Percentiles rank a stretch among this genome's conserved stretches.
Evolutionary conservation across 1,284 basidiomycete species (phyloP).

Genomic region (Melampsora americana): DNA sequence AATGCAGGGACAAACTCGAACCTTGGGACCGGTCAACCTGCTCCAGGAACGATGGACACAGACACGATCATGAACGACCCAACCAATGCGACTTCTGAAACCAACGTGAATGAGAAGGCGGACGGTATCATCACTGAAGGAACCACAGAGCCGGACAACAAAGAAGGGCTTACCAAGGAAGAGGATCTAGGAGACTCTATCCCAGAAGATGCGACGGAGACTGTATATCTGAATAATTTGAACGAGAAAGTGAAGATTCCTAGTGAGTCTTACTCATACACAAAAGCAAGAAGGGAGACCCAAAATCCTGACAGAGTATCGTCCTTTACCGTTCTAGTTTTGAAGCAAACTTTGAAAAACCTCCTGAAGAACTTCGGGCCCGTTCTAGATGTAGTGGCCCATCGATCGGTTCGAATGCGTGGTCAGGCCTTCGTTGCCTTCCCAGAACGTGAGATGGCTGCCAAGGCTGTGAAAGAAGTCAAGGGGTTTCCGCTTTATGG

Average conservation of each 20-base stretch:
- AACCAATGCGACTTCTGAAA: neutral
- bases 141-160: neutral
- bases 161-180: conserved; percentile 8
- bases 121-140: neutral
- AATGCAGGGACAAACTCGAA: no score
- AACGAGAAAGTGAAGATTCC: conserved; percentile 92
- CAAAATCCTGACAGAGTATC: conserved; percentile 20
- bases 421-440: conserved; percentile 98
- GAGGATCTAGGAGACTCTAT: conserved; percentile 48
- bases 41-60: neutral
- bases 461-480: conserved; percentile 85
- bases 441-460: conserved; percentile 71
- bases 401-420: conserved; percentile 89
- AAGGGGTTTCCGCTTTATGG: conserved; percentile 91
- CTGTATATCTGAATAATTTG: conserved; percentile 92
- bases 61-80: conserved; percentile 5
- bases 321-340: conserved; percentile 59
- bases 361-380: conserved; percentile 92
- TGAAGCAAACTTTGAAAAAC: conserved; percentile 80
- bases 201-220: conserved; percentile 65
- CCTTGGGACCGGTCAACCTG: neutral
- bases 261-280: conserved; percentile 58
- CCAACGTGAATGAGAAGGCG: neutral
- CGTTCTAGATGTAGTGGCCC: conserved; percentile 86
- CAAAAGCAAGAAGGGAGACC: conserved; percentile 18